Base-by-base conservation (phyloP, 768 basidiomycete genomes). In the Lentinula edodes region DNA sequence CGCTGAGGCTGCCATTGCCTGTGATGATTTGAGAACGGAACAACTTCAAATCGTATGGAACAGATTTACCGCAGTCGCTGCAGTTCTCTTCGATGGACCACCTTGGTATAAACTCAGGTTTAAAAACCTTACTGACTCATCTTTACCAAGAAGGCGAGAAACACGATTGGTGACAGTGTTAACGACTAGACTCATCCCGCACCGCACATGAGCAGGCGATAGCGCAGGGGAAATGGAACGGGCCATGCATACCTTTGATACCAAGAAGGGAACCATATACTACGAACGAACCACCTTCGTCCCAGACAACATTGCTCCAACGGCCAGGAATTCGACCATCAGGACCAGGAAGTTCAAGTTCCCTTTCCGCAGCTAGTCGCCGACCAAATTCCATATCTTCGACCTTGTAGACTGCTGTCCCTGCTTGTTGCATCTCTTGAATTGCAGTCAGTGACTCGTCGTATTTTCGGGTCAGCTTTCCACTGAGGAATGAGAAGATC, bases 381-480 rank as follows among this genome's bases (percentile, higher is more conserved):
- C 96, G 80, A n/a, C 96, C 95, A 69, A 99, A 98, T 72, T 99
- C 97, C 97, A 99, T 99, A 74, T 98, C 95, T 58, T 99, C 97
- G 16, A 98, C 86, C 67, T 86, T 89, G 74, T 90, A 92, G 18
- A 93, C 83, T 0, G 92, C 90, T 4, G 97, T 97, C 0, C 95
- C 96, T 1, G 95, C 95, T 72, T 98, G 97, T 72, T 99, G 97
- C 95, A 99, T 98, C 73, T 98, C 95, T 71, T 96, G 93, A 42
- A 95, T 91, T 0, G 97, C 95, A 34, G 83, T 76, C 6, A 98
- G 80, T 0, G 91, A 93, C 73, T 99, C 97, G 64, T 99, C 97
- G 71, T 98, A 99, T 71, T 92, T 93, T 18, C 96, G 87, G 15
- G 85, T 87, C 65, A 98, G 77, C 70, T 95, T 97, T 6, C 93